Evolutionary conservation across 257 asterid species (phyloP).

Genomic region (Capsicum chinense): DNA sequence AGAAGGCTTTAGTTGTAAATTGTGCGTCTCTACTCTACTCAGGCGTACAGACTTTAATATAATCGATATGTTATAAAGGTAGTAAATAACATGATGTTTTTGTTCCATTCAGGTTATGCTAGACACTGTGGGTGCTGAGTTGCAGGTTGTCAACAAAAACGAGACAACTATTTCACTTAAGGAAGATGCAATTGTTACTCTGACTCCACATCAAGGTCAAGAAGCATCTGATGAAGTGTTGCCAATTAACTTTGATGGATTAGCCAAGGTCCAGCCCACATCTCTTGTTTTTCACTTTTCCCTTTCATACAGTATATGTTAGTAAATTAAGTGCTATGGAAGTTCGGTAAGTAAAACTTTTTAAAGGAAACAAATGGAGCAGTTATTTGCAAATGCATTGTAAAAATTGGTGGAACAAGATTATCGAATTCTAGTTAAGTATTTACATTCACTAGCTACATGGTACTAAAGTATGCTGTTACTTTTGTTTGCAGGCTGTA

Average conservation of each 20-base stretch:
- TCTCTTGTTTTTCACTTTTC: neutral
- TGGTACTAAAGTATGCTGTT: conserved; percentile 23
- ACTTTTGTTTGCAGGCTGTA: conserved; percentile 60
- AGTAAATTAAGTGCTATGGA: neutral
- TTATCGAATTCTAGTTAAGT: neutral
- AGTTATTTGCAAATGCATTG: neutral
- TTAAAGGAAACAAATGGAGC: neutral
- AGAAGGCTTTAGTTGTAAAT: neutral
- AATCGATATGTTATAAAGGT: neutral
- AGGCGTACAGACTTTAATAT: neutral
- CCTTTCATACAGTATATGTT: neutral
- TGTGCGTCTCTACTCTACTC: neutral
- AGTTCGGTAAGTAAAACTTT: neutral
- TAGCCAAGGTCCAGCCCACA: conserved; percentile 58
- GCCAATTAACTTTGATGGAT: conserved; percentile 73
- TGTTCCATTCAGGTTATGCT: conserved; percentile 65
- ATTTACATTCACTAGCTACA: neutral
- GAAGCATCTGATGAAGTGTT: conserved; percentile 66
- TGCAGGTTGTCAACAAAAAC: conserved; percentile 71
- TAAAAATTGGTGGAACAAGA: neutral
- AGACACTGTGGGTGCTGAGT: conserved; percentile 78
- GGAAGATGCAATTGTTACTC: conserved; percentile 61
- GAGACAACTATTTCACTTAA: conserved; percentile 67
- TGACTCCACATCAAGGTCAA: conserved; percentile 74
- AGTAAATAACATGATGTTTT: conserved; percentile 22